Conservation (phyloP, 2,329 filamentous ascomycete genomes). For the Cytospora schulzeri region DNA sequence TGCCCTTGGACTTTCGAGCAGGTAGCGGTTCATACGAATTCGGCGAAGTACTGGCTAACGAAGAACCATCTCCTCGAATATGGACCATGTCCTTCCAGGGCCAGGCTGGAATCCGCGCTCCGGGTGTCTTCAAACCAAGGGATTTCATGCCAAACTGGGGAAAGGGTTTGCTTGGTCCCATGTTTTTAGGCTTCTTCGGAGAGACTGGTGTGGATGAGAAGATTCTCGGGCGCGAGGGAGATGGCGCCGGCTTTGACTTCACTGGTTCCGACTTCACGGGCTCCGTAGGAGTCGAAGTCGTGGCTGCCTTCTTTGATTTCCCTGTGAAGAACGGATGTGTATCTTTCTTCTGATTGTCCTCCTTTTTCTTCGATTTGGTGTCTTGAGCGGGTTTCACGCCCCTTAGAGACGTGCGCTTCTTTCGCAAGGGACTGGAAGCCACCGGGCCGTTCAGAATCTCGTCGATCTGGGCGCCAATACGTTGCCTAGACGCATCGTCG, state of each 20-base stretch:
- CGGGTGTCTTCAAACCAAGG: conserved; percentile 61
- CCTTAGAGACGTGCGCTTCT: conserved; percentile 27
- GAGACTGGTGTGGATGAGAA: conserved; percentile 59
- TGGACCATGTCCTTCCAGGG: conserved; percentile 67
- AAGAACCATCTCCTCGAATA: conserved; percentile 51
- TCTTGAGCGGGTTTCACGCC: conserved; percentile 33
- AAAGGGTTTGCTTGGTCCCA: conserved; percentile 37
- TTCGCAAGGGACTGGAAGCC: conserved; percentile 19
- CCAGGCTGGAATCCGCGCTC: conserved; percentile 70
- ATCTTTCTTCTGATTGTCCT: conserved; percentile 34
- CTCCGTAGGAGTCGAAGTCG: conserved; percentile 27
- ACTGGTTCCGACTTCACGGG: conserved; percentile 3
- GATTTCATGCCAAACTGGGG: conserved; percentile 50
- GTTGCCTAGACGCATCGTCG: conserved; percentile 46
- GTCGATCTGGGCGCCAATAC: conserved; percentile 63
- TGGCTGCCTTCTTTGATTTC: conserved; percentile 45
- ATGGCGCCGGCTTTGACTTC: conserved; percentile 33
- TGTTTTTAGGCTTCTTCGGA: conserved; percentile 44
- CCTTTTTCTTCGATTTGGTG: conserved; percentile 33
- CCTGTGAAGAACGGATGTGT: conserved; percentile 69
- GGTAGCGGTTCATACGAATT: conserved; percentile 2
- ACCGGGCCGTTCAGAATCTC: conserved; percentile 54
- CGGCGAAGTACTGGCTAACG: not conserved
- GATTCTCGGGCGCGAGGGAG: conserved; percentile 39
- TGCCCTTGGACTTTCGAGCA: conserved; percentile 54